Evolutionary conservation across 2,329 filamentous ascomycete genomes (phyloP).

Genomic region (Pseudogymnoascus sp.): DNA sequence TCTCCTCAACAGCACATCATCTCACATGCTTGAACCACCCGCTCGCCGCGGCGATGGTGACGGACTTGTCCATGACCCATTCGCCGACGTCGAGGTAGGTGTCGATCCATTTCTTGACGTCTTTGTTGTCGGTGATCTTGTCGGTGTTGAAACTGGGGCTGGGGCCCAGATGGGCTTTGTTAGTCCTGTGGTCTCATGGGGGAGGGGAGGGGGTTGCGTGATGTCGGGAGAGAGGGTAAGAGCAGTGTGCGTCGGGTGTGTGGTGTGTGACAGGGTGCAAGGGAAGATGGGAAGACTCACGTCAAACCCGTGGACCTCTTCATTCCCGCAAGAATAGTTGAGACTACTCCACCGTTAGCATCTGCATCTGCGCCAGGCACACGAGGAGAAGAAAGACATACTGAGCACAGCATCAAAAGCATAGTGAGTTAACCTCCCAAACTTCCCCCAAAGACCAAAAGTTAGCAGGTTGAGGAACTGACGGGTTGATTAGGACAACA

Average conservation of each 20-base stretch:
- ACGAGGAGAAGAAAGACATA: constrained; percentile 39
- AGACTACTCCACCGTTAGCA: constrained; percentile 53
- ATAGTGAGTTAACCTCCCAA: constrained; percentile 89
- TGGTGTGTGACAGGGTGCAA: too few species aligned
- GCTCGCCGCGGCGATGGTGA: constrained; percentile 81
- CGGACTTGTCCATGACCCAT: constrained; percentile 96
- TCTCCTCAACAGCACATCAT: constrained; percentile 35
- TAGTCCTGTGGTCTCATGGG: background rate
- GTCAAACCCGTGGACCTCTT: constrained; percentile 95
- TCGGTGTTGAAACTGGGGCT: constrained; percentile 82
- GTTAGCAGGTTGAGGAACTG: constrained; percentile 60
- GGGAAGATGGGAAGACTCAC: constrained; percentile 52
- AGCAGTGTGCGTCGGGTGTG: too few species aligned
- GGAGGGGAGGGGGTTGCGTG: constrained; percentile 13
- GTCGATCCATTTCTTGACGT: constrained; percentile 80
- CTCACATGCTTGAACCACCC: constrained; percentile 87
- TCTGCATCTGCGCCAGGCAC: background rate
- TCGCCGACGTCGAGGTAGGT: constrained; percentile 92
- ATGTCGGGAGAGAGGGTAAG: background rate
- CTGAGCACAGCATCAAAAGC: constrained; percentile 90
- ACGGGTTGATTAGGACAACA: constrained; percentile 30
- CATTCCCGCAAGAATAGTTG: constrained; percentile 91
- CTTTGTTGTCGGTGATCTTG: constrained; percentile 72
- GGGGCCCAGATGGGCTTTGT: constrained; percentile 33
- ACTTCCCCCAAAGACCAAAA: constrained; percentile 65